Percentiles rank a stretch among this genome's conserved stretches.
These are phyloP conservation scores for Solanum bukasovii DNA, from an alignment of 257 asterid species.

Conservation along the genomic window DNA sequence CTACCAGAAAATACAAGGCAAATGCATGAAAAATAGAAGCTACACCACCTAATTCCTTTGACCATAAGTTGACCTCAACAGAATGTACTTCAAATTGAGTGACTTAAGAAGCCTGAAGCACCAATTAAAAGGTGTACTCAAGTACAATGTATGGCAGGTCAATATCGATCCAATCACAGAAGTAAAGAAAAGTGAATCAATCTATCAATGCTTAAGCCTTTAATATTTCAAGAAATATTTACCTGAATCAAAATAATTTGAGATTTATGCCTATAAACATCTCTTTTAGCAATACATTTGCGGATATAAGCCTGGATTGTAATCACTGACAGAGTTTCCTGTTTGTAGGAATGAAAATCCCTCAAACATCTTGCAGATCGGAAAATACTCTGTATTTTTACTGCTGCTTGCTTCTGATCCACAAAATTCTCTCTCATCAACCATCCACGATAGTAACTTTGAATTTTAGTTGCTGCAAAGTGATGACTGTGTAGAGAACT, in stretches of 20 bases:
- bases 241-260: constrained; percentile 48
- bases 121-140: not conserved
- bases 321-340: constrained; percentile 32
- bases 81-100: not conserved
- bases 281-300: constrained; percentile 60
- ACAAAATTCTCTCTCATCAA: constrained; percentile 30
- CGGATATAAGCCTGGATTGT: constrained; percentile 63
- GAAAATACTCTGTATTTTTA: constrained; percentile 43
- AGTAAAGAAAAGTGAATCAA: not conserved
- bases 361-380: constrained; percentile 28
- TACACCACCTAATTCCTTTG: not conserved
- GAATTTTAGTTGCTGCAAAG: constrained; percentile 66
- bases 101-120: not conserved
- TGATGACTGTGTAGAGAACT: constrained; percentile 26
- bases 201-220: not conserved
- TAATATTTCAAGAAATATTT: constrained; percentile 9
- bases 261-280: constrained; percentile 21
- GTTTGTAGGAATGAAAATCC: constrained; percentile 27
- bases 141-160: not conserved
- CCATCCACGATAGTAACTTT: constrained; percentile 61
- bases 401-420: constrained; percentile 35
- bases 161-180: not conserved
- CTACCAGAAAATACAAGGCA: not conserved
- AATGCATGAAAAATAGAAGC: not conserved
- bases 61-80: not conserved